Evolutionary conservation across 2,329 filamentous ascomycete species (phyloP).

Genomic region (Mycogone perniciosa): DNA sequence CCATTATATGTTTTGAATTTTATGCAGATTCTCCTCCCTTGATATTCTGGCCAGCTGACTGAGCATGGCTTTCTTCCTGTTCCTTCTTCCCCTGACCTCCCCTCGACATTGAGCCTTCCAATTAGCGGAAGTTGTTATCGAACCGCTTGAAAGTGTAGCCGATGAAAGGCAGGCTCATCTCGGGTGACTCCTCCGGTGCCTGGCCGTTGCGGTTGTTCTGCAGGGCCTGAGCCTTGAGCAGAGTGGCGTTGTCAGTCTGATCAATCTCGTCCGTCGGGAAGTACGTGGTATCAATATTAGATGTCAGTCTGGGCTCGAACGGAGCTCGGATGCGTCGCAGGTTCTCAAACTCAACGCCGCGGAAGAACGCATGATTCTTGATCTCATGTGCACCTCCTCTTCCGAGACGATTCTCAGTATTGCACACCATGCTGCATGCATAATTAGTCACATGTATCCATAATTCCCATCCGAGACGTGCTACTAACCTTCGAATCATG

Average conservation of each 20-base stretch:
- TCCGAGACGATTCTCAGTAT: conserved; percentile 86
- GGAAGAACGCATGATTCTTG: conserved; percentile 93
- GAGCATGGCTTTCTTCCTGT: conserved; percentile 4
- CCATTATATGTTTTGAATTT: conserved; percentile 1
- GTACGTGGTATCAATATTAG: conserved; percentile 93
- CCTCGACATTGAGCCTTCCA: conserved; percentile 3
- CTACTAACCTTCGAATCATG: conserved; percentile 75
- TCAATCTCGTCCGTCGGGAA: conserved; percentile 99
- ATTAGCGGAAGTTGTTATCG: conserved; percentile 59
- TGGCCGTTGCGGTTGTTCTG: conserved; percentile 50
- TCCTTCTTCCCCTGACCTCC: not conserved
- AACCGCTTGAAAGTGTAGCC: conserved; percentile 85
- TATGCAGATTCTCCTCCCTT: conserved; percentile 11
- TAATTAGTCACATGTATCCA: not conserved
- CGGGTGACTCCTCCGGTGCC: conserved; percentile 68
- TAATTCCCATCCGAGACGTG: not conserved
- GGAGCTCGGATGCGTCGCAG: conserved; percentile 89
- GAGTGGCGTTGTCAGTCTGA: conserved; percentile 86
- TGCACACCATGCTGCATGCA: conserved; percentile 72
- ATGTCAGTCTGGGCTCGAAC: conserved; percentile 89
- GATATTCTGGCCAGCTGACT: conserved; percentile 8
- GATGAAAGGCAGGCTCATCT: conserved; percentile 82
- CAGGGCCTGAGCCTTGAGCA: conserved; percentile 76
- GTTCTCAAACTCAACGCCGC: conserved; percentile 89
- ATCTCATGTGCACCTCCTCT: conserved; percentile 83